A percentile compares a stretch with the other conserved stretches of the same genome.
These are phyloP conservation scores for Hygrophorus pudorinus DNA, from an alignment of 768 basidiomycete species.

Conservation along the genomic window DNA sequence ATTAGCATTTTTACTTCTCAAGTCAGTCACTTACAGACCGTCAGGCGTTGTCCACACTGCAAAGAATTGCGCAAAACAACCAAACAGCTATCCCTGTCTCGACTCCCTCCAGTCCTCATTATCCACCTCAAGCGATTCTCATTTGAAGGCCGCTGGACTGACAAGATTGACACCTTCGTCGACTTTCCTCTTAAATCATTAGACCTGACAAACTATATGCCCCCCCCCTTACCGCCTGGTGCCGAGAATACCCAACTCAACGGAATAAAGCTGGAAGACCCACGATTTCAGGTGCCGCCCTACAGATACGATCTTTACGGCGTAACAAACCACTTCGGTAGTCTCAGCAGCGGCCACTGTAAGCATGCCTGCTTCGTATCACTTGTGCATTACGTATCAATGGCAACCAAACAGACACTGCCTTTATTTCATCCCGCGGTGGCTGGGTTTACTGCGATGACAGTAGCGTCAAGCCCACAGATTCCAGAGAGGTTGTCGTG, in stretches of 20 bases:
- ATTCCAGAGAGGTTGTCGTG: slow-evolving; percentile 78
- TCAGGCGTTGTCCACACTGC: slow-evolving; percentile 91
- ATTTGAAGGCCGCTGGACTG: slow-evolving; percentile 83
- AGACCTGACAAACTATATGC: slow-evolving; percentile 76
- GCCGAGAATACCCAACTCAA: slow-evolving; percentile 41
- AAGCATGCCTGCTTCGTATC: slow-evolving; percentile 22
- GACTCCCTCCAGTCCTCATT: slow-evolving; percentile 85
- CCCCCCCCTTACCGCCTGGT: slow-evolving; percentile 63
- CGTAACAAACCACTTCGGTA: slow-evolving; percentile 95
- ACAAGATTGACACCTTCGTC: slow-evolving; percentile 92
- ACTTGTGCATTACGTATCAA: not conserved
- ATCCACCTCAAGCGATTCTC: slow-evolving; percentile 93
- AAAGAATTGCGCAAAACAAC: slow-evolving; percentile 79
- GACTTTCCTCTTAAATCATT: slow-evolving; percentile 69
- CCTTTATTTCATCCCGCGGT: slow-evolving; percentile 77
- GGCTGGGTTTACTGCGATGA: slow-evolving; percentile 95
- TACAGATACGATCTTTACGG: slow-evolving; percentile 92
- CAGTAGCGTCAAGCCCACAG: slow-evolving; percentile 67
- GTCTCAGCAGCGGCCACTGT: slow-evolving; percentile 94
- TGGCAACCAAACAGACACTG: slow-evolving; percentile 58
- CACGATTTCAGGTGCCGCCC: slow-evolving; percentile 74
- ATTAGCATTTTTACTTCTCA: not conserved
- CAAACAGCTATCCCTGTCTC: slow-evolving; percentile 82
- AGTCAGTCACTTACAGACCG: not conserved
- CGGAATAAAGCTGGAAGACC: slow-evolving; percentile 50